A percentile compares a stretch with the other conserved stretches of the same genome.
These are phyloP conservation scores for Xylariales sp. DNA, from an alignment of 2,329 filamentous ascomycete genomes.

Conservation along the genomic window DNA sequence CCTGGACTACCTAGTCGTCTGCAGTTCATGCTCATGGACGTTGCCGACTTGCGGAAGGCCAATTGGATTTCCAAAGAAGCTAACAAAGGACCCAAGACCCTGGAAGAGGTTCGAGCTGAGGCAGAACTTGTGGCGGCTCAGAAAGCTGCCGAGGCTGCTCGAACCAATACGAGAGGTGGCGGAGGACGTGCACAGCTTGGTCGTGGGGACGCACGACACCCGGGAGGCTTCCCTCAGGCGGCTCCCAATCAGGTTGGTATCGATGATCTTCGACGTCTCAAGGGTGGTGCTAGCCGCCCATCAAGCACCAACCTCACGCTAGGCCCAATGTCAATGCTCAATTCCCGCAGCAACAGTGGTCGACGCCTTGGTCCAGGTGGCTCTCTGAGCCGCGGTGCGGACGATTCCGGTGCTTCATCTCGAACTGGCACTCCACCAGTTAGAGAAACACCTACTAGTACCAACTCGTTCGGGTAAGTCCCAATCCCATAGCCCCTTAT, in stretches of 20 bases:
- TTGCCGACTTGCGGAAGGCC: conserved; percentile 82
- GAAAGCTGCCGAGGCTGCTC: conserved; percentile 80
- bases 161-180: conserved; percentile 72
- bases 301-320: conserved; percentile 74
- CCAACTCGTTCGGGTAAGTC: conserved; percentile 93
- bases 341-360: conserved; percentile 90
- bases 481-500: neutral
- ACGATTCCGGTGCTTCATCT: conserved; percentile 89
- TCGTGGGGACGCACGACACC: conserved; percentile 87
- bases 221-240: conserved; percentile 75
- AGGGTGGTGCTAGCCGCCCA: conserved; percentile 68
- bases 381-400: conserved; percentile 76
- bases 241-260: conserved; percentile 88
- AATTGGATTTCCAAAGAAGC: conserved; percentile 88
- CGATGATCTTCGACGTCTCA: conserved; percentile 90
- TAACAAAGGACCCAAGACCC: conserved; percentile 96
- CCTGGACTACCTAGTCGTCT: conserved; percentile 87
- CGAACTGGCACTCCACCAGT: conserved; percentile 88
- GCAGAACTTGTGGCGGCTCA: conserved; percentile 81
- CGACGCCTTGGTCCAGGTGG: conserved; percentile 81
- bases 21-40: conserved; percentile 96
- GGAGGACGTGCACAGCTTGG: conserved; percentile 78
- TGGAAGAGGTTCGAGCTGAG: conserved; percentile 89
- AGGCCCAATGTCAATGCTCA: conserved; percentile 88
- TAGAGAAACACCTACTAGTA: conserved; percentile 69